Conservation (phyloP, 306 rosid species). For the Myrica gale region DNA sequence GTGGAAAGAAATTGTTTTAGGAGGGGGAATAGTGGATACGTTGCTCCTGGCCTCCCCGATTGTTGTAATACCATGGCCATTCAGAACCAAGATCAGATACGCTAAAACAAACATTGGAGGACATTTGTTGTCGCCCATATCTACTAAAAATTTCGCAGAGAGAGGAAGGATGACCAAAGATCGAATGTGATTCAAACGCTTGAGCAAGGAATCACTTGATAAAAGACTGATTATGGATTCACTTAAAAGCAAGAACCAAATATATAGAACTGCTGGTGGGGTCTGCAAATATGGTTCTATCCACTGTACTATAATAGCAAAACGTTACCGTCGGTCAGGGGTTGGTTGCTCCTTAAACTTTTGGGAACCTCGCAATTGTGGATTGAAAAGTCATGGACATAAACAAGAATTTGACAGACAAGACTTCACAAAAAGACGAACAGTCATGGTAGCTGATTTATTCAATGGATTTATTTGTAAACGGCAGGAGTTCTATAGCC, state of each 20-base stretch:
- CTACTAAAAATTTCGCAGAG: not conserved
- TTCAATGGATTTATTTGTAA: not conserved
- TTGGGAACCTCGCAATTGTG: not conserved
- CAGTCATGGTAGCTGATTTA: not conserved
- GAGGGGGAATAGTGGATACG: too few relatives aligned
- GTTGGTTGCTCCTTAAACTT: not conserved
- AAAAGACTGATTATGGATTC: too few relatives aligned
- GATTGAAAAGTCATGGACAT: not conserved
- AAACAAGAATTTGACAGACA: not conserved
- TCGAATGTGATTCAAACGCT: too few relatives aligned
- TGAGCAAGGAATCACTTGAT: too few relatives aligned
- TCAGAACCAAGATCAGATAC: constrained; percentile 16
- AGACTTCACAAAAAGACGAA: not conserved
- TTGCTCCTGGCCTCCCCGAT: constrained; percentile 8
- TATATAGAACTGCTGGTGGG: not conserved
- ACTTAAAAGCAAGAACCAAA: not conserved
- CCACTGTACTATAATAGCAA: not conserved
- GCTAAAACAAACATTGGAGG: not conserved
- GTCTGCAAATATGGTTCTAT: not conserved
- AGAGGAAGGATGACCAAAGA: not conserved
- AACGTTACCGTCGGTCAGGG: too few relatives aligned
- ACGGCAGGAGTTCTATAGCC: too few relatives aligned
- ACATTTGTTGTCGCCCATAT: constrained; percentile 11
- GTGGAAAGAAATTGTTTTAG: too few relatives aligned
- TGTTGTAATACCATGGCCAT: constrained; percentile 13